Base-by-base conservation (phyloP, 441 rosid species). In the Cnidoscolus chayamansa region DNA sequence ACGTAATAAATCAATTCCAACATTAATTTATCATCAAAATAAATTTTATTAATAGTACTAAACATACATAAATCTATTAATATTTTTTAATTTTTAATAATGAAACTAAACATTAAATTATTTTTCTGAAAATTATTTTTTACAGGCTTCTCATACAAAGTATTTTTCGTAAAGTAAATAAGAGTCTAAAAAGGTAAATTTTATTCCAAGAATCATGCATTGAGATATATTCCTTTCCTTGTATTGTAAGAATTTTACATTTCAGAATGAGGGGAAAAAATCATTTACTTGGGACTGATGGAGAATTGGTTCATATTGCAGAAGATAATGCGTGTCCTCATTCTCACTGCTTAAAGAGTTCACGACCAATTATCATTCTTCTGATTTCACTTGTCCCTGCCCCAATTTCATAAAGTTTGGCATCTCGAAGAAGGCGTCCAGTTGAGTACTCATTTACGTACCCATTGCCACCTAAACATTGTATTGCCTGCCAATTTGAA, bases 341-440 rank as follows among this genome's bases (percentile, higher is more conserved):
- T 0, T 56, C 70, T 82, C 77, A 83, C 64, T 79, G 83, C 86
- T 86, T 94, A 80, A 89, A 90, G 71, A 92, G 97, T 81, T 83
- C 88, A 12, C 99, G 94, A 37, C 98, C 99, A 1, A 92, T 90
- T 17, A 94, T 89, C 81, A 94, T 86, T 77, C 97, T 84, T 86
- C 97, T 85, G 77, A 94, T 92, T 86, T 94, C 98, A 31, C 97
- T 94, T 31, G 98, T 94, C 49, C 98, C 99, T 0, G 98, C 99
- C 40, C 99, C 97, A 7, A 94, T 92, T 81, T 94, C 99, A 57
- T 94, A 92, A 56, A 94, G 83, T 74, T 92, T 94, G 72, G 99
- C 98, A 75, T 94, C 99, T 75, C 98, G 89, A 32, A 94, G 88
- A 67, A 90, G 91, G 54, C 99, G 94, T 1, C 97, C 98, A 0